Base-by-base conservation (phyloP, 1,284 basidiomycete species). In the Microbotryum intermedium region DNA sequence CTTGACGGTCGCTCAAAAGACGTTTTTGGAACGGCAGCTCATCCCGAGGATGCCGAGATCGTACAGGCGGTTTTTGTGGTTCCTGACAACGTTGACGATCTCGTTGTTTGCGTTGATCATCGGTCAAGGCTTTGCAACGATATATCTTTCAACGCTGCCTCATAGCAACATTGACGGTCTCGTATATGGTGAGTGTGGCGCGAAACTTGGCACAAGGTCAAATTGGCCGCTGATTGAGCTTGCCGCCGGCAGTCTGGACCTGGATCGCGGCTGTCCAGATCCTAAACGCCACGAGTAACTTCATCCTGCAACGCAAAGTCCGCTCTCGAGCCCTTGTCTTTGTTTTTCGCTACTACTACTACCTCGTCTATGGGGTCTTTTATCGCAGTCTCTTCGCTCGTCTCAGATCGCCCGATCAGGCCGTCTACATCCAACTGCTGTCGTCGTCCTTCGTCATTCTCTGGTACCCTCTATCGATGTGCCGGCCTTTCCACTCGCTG, bases 1-100 rank as follows among this genome's bases (percentile, higher is more conserved):
- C 23, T 49, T 77, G 49, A 76, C 76, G 3, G 72, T 74, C 23
- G 69, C 71, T n/a, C 76, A 77, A 50, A 70, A 69, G 52, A 72
- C 71, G 60, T 79, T 79, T 63, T 73, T 80, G 42, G 77, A 78
- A 30, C 73, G 76, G 3, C 74, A 77, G 56, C 70, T 78, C 34
- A 70, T 73, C 0, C 66, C 73, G 13, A 72, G 79, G 20, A 80
- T 82, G 50, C 81, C 81, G 0, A 75, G 78, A 11, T 78, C 77
- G 0, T 82, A 81, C 73, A 72, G 76, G 18, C 74, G 81, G 8
- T 82, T 81, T 68, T 70, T 81, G 16, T 81, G 80, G 80, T 82
- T 82, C 72, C 77, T 81, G 73, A 72, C 74, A 3, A 77, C 76
- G 29, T 72, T 81, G n/a, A 76, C 75, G 2, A 75, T 81, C 5